Base-by-base conservation (phyloP, 2,329 filamentous ascomycete genomes). In the Colletotrichum eleusines region DNA sequence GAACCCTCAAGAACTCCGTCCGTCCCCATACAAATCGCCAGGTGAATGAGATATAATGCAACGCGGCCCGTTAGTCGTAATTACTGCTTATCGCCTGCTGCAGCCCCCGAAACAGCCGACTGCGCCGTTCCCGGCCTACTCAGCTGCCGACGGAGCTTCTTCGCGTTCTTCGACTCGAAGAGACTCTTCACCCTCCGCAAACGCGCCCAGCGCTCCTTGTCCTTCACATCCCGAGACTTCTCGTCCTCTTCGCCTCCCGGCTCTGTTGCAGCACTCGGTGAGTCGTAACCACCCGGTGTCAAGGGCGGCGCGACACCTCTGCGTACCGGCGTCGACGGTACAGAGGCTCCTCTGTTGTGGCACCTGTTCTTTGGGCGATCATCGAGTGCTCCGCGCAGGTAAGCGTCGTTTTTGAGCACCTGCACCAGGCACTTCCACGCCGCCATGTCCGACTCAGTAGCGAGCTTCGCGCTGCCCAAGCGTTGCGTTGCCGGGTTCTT, bases 141-240 rank as follows among this genome's bases (percentile, higher is more conserved):
- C 23, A 80, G 74, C 5, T 82, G 79, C 44, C 80, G 80, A 65
- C 80, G 82, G 63, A 85, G 78, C 76, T 87, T 90, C 77, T 84
- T 89, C 11, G 84, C 82, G 1, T 85, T 86, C 78, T 92, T 93
- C 7, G 88, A 85, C 72, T 92, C 90, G 76, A 94, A 90, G 57
- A 92, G 80, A 76, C 90, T 92, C 84, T 92, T 92, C 69, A 94
- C 90, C 69, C 88, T 87, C 75, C 90, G 87, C 73, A 94, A 80
- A 74, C 90, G 86, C n/a, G 90, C 88, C 91, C 91, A 93, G 73
- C 91, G 85, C 79, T 92, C 90, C 78, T 92, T 92, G 72, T 94
- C 91, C 77, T 91, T 91, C 54, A 82, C 85, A 57, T 85, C 84
- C 33, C 85, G 81, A 0, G 79, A 79, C 48, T 81, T 82, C 55